Evolutionary conservation across 1,284 basidiomycete genomes (phyloP), one percentile per base, ranked within the genome.

Genomic region (Puccinia polysora): DNA sequence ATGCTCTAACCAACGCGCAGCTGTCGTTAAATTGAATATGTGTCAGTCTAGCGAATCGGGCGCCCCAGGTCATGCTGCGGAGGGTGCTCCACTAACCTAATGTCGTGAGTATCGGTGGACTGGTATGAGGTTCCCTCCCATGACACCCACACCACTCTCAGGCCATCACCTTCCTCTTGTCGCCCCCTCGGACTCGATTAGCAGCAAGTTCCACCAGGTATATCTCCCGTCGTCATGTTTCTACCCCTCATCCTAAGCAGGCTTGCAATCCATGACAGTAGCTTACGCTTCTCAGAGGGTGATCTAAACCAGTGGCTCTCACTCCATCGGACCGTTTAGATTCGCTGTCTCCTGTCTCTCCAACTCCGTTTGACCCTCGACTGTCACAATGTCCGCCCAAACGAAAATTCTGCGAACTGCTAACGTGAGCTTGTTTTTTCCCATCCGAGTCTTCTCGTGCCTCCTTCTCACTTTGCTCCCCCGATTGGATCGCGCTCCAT

Each of bases 371-470:
- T n/a, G 14, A 6, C 1, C 40, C n/a, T 20, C 14, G 10, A 12
- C n/a, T n/a, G n/a, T 43, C 34, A 74, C 20, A 55, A 75, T 74
- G 75, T 75, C 75, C 25, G 68, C 79, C 68, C 74, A 76, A 49
- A 60, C 40, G 85, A 97, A 97, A 86, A 94, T 98, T 81, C 84
- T 88, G 81, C 90, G 95, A 80, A 92, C 90, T 78, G 95, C 95
- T 81, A 97, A 97, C 82, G 93, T 69, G 32, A 47, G 67, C 36
- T 23, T 38, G 8, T 10, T 36, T 34, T 25, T 15, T n/a, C 0
- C 12, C 12, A n/a, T 32, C 32, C 30, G 14, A 1, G n/a, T 1
- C 36, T 25, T 30, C 20, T 52, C 4, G 5, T 30, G n/a, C 15
- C 32, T 40, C 25, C 4, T 8, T 52, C 28, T 25, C n/a, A 14